Evolutionary conservation across 441 rosid genomes (phyloP), one percentile per base, ranked within the genome.

Genomic region (Corymbia calophylla): DNA sequence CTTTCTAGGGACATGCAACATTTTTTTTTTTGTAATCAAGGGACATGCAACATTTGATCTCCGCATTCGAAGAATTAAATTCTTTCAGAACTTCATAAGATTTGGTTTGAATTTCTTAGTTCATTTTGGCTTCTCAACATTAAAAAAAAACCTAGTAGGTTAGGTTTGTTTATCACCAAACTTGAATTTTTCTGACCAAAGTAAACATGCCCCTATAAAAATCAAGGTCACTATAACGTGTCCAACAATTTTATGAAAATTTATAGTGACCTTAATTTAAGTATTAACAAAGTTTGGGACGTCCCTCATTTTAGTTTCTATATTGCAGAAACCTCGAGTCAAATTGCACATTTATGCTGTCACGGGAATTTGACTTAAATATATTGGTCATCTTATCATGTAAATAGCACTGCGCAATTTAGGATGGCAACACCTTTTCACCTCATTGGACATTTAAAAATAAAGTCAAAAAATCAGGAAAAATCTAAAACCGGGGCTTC

Each of bases 1-100:
- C 31, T 5, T 5, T 27, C 0, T 3, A 60, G 7, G n/a, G 66
- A 27, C 4, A 11, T 0, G 66, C 31, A 27, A 27, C 3, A 3
- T 58, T 5, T 25, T n/a, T n/a, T n/a, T n/a, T n/a, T n/a, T n/a
- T n/a, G n/a, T n/a, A n/a, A n/a, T n/a, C n/a, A n/a, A 60, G 7
- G n/a, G 66, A 27, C 4, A 11, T 0, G 66, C 31, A 27, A 27
- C 3, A 3, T 58, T 5, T 25, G 2, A 60, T 12, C 66, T 60
- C 12, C 8, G 4, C 31, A 5, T 60, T 12, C 4, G 11, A 60
- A 27, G 3, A 11, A 11, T 11, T 12, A n/a, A 60, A 27, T 11
- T 12, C 66, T 60, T 27, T 60, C 31, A 66, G 70, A 66, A 16
- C 39, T 66, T 66, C 17, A 3, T 66, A 17, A 66, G 73, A 29